Percentiles rank a stretch among this genome's conserved stretches.
phyloP scores from a whole-genome alignment of 768 basidiomycete genomes.

The Agrocybe praecox region DNA sequence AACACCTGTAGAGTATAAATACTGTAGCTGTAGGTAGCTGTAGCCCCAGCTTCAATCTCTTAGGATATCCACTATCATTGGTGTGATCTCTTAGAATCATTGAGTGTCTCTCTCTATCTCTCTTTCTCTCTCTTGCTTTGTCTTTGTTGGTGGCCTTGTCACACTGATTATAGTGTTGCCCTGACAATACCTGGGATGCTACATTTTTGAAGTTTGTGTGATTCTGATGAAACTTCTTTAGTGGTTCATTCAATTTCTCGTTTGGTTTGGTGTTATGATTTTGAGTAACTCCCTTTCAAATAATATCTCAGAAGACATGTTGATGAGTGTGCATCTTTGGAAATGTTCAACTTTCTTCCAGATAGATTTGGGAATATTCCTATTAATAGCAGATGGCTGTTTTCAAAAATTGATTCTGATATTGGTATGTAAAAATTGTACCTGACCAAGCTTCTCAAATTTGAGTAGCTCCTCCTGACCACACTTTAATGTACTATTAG shows the following conservation, averaged over 20 bases:
- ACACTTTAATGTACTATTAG: conserved; percentile 2
- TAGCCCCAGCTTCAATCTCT: too few relatives aligned
- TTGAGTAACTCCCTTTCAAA: conserved; percentile 25
- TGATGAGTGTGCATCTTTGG: conserved; percentile 32
- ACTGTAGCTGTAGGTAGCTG: too few relatives aligned
- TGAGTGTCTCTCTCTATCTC: too few relatives aligned
- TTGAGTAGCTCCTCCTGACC: conserved; percentile 1
- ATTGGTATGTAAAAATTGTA: conserved; percentile 2
- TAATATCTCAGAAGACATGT: conserved; percentile 32
- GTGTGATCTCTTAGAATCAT: too few relatives aligned
- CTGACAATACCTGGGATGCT: conserved; percentile 30
- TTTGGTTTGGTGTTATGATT: conserved; percentile 34
- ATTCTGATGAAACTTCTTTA: conserved; percentile 26
- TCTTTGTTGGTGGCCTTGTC: too few relatives aligned
- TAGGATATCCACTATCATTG: too few relatives aligned
- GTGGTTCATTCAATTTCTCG: conserved; percentile 32
- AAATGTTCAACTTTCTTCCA: conserved; percentile 34
- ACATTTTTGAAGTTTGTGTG: conserved; percentile 35
- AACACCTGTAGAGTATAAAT: too few relatives aligned
- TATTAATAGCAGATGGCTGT: neutral
- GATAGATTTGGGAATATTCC: conserved; percentile 8
- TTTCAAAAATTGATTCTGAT: neutral
- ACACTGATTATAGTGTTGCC: too few relatives aligned
- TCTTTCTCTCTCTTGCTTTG: too few relatives aligned
- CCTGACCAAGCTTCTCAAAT: conserved; percentile 19